Evolutionary conservation across 2,329 filamentous ascomycete genomes (phyloP), one percentile per base, ranked within the genome.

Genomic region (Davidsoniella australis): DNA sequence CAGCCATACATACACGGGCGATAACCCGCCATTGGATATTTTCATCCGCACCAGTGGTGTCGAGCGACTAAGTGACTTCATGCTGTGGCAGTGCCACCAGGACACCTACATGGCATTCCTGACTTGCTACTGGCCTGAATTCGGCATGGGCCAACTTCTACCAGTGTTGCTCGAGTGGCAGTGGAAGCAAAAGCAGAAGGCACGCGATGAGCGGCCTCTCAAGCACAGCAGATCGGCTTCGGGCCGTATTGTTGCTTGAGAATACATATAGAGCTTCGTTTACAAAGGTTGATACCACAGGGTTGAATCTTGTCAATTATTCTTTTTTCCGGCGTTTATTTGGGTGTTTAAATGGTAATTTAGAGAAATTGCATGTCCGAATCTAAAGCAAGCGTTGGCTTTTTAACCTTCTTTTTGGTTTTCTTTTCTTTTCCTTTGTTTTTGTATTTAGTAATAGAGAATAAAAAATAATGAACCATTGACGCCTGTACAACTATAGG

Each of bases 1-100:
- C 48, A 76, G 78, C 53, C 86, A 95, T 65, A 85, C 93, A 67
- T 91, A 94, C 66, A 96, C 89, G 3, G 76, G 82, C 45, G 77
- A 78, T 48, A 80, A 84, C 54, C 91, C 91, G 14, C 91, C 91
- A 1, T 68, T 96, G 40, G 91, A 98, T 60, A 73, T 98, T 10
- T 79, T 98, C 49, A 75, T 98, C 46, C 78, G 91, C 46, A 98
- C 91, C 4, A 95, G 87, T 54, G 89, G 88, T 24, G 91, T 98
- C 12, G 82, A 88, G 63, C 76, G 91, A 45, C 69, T 98, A 52
- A 95, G 87, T 60, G 91, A 98, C 62, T 98, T 96, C 59, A 91
- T 98, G 88, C 78, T 98, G 33, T 98, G 91, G 91, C 91, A 98
- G 65, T 91, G 85, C 58, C 88, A 96, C 60, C 78, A 94, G 60